Base-by-base conservation (phyloP, 495 filamentous ascomycete genomes). In the Penicillium roqueforti region DNA sequence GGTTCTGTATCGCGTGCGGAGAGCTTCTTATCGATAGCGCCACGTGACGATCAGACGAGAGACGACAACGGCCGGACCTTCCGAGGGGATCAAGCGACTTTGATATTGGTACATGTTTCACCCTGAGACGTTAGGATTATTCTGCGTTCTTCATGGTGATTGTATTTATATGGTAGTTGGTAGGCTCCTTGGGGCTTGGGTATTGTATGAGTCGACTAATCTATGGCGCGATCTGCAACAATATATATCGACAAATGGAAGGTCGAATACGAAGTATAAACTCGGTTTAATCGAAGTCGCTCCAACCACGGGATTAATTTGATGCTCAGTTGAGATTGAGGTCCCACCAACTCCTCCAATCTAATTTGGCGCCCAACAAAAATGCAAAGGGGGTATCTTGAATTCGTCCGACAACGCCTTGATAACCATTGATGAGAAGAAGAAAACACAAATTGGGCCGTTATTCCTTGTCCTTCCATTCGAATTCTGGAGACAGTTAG, bases 381-480 rank as follows among this genome's bases (percentile, higher is more conserved):
- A 34, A 34, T 8, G 22, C 50, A 44, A 52, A 52, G 19, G 49
- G 49, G 50, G 50, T 52, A 52, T 52, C 50, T 43, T 20, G 18
- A 55, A 55, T 51, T 48, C 39, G 36, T 50, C 48, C 51, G 48
- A 38, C 48, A 60, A 52, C 39, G 32, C 55, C 55, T 42, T 57
- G 26, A 26, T 38, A 47, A 57, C n/a, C 13, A 51, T 22, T 19
- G 28, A 18, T 4, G 20, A 45, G 42, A 28, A 31, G 19, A 37
- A 54, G 22, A 47, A 43, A 38, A 46, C 39, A 32, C 20, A 41
- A 14, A 49, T 59, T 31, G 34, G 57, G 55, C 58, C 60, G 52
- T 71, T 66, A 73, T 61, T 76, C 70, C 18, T 72, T 71, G 41
- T 63, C 72, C 56, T 81, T 82, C 84, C 85, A 88, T 66, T 88